These are phyloP conservation scores for Stylonectria norvegica DNA, from an alignment of 2,329 filamentous ascomycete species.

Conservation along the genomic window DNA sequence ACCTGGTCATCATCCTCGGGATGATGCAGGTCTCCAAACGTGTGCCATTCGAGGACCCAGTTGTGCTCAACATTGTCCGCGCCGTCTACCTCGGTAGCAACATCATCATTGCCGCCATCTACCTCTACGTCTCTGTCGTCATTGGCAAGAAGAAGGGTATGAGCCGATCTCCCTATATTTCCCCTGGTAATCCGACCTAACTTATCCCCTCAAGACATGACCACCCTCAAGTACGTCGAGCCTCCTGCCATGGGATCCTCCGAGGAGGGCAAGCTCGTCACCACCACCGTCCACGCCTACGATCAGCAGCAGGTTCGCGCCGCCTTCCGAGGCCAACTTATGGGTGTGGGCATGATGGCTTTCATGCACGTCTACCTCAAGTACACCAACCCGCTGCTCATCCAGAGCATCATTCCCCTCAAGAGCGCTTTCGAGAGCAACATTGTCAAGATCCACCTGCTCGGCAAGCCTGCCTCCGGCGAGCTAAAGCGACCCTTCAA, in stretches of 20 bases:
- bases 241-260: conserved; percentile 87
- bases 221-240: conserved; percentile 98
- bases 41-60: conserved; percentile 85
- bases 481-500: conserved; percentile 98
- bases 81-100: conserved; percentile 60
- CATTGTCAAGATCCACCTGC: conserved; percentile 91
- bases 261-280: conserved; percentile 94
- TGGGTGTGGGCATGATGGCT: conserved; percentile 96
- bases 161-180: conserved; percentile 24
- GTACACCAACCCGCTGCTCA: conserved; percentile 98
- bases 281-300: conserved; percentile 94
- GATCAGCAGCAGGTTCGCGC: conserved; percentile 81
- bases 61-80: conserved; percentile 55
- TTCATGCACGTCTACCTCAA: conserved; percentile 99
- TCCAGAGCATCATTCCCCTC: conserved; percentile 97
- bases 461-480: conserved; percentile 79
- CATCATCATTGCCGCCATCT: conserved; percentile 77
- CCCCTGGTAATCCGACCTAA: conserved; percentile 9
- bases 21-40: conserved; percentile 99
- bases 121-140: conserved; percentile 77
- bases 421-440: conserved; percentile 96
- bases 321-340: conserved; percentile 85
- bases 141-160: conserved; percentile 98
- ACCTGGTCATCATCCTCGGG: conserved; percentile 89
- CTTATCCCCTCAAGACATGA: conserved; percentile 66